A percentile compares a stretch with the other conserved stretches of the same genome.
These are phyloP conservation scores for Coleophoma cylindrospora DNA, from an alignment of 2,329 filamentous ascomycete species.

Conservation along the genomic window DNA sequence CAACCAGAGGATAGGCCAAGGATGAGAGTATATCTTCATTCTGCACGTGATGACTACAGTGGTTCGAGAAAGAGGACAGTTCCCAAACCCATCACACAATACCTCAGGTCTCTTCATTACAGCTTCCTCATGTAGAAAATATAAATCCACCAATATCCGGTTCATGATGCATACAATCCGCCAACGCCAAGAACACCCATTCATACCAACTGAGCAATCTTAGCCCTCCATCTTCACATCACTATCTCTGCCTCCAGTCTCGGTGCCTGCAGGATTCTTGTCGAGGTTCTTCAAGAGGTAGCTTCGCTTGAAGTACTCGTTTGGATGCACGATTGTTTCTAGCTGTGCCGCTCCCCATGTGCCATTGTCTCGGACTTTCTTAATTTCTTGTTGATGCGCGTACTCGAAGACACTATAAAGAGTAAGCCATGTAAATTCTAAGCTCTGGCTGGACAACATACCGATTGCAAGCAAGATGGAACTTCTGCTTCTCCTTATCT, in stretches of 20 bases:
- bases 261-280: slow-evolving; percentile 8
- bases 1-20: no score
- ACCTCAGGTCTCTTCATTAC: no score
- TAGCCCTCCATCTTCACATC: slow-evolving; percentile 52
- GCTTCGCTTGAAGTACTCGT: slow-evolving; percentile 95
- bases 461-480: slow-evolving; percentile 93
- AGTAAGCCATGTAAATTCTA: slow-evolving; percentile 6
- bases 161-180: no score
- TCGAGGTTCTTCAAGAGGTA: slow-evolving; percentile 79
- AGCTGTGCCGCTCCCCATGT: slow-evolving; percentile 70
- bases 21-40: no score
- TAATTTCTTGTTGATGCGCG: slow-evolving; percentile 73
- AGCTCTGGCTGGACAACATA: slow-evolving; percentile 28
- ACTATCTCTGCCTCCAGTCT: slow-evolving; percentile 36
- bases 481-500: slow-evolving; percentile 84
- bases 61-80: no score
- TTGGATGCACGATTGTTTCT: slow-evolving; percentile 95
- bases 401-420: slow-evolving; percentile 73
- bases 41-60: no score
- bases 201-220: background rate
- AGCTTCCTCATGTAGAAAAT: no score
- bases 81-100: no score
- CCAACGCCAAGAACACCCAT: background rate
- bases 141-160: no score
- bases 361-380: slow-evolving; percentile 69